Base-by-base conservation (phyloP, 768 basidiomycete genomes). In the Pleurotus pulmonarius region DNA sequence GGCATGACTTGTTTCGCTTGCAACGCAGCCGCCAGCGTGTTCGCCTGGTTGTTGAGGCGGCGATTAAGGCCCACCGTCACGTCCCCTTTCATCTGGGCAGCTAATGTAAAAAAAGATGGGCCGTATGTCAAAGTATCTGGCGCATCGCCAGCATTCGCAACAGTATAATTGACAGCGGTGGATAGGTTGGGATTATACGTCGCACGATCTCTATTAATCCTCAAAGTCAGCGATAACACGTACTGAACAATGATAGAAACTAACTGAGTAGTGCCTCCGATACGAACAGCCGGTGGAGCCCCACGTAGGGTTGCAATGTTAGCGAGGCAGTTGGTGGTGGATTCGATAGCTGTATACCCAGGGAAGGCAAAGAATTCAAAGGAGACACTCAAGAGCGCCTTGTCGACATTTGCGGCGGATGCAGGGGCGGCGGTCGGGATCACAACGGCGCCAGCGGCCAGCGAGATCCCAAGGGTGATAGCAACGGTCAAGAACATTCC, bases 331-430 rank as follows among this genome's bases (percentile, higher is more conserved):
- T 67, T 71, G 15, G 58, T 61, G 3, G 73, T 74, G 5, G 69
- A 65, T 7, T 64, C 44, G 13, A 74, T 53, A 29, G 61, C 51
- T 11, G 67, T 69, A 59, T 74, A 74, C 4, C 64, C 70, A 1
- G 73, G 73, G 57, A 73, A 73, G n/a, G 73, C 66, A 56, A 74
- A 74, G 62, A 73, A 74, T 51, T 74, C 73, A 43, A 74, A 58
- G 4, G 73, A 74, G 6, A 74, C 63, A 59, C 70, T 70, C 15
- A 74, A 60, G 3, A 67, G 62, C 5, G 71, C 61, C 8, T 67
- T 67, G 49, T 73, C 69, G 18, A 72, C 63, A 5, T 55, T 26
- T 0, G 60, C 61, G 1, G 73, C 65, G 5, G 54, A 48, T 7
- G 69, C 49, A 9, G 73, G 72, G 8, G 69, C 47, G 13, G 58